Evolutionary conservation across 2,329 filamentous ascomycete species (phyloP).

Genomic region (Ceratocystis ficicola): DNA sequence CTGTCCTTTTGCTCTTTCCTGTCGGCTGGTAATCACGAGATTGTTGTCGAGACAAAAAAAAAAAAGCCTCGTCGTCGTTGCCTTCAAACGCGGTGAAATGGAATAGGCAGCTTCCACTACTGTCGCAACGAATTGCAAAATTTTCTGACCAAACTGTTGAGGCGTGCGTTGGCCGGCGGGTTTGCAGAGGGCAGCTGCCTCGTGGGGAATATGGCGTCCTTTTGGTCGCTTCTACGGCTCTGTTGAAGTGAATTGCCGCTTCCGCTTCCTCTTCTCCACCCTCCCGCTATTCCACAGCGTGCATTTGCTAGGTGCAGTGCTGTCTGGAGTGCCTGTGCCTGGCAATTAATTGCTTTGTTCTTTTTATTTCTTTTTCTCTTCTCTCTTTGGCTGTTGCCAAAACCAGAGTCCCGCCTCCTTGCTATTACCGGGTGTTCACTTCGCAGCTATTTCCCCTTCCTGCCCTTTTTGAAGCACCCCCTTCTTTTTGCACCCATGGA

Average conservation of each 20-base stretch:
- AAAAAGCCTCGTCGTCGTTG: background rate
- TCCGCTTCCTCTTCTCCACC: background rate
- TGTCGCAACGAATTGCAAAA: background rate
- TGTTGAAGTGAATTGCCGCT: background rate
- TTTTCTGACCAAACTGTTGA: background rate
- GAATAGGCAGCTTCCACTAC: background rate
- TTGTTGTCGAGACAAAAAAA: background rate
- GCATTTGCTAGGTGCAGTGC: background rate
- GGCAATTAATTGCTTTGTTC: background rate
- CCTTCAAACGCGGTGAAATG: background rate
- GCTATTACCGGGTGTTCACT: background rate
- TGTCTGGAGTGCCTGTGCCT: background rate
- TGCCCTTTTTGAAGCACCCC: background rate
- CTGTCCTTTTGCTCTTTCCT: background rate
- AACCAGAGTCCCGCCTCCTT: conserved; percentile 2
- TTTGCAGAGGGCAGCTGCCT: background rate
- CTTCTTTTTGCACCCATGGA: background rate
- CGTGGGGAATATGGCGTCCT: background rate
- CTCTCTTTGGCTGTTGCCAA: background rate
- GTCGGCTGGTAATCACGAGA: conserved; percentile 2
- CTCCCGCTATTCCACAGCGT: background rate
- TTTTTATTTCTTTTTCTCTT: background rate
- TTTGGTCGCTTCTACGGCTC: background rate
- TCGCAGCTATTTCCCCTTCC: background rate
- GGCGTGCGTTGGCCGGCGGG: background rate